Evolutionary conservation across 129 eudicot genomes (phyloP).

Genomic region (Arctium lappa): DNA sequence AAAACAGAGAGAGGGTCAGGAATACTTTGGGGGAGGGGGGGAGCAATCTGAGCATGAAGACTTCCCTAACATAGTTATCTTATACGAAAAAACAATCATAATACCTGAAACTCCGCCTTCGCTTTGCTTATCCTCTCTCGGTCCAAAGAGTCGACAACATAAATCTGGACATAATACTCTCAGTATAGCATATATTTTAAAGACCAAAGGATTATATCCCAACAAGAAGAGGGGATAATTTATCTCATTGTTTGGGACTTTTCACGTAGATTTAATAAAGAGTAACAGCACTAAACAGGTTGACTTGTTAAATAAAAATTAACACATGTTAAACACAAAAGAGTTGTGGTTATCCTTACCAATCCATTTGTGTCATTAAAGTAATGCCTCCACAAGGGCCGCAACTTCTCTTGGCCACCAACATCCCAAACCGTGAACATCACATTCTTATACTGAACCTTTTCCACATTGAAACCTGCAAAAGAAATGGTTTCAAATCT

Average conservation of each 20-base stretch:
- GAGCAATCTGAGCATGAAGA: not conserved
- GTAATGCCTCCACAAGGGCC: slow-evolving; percentile 99
- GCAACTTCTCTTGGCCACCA: slow-evolving; percentile 93
- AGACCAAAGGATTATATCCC: not conserved
- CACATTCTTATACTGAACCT: slow-evolving; percentile 97
- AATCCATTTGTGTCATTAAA: slow-evolving; percentile 93
- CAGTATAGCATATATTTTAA: not conserved
- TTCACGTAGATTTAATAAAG: not conserved
- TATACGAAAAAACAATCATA: slow-evolving; percentile 1
- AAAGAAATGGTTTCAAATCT: slow-evolving; percentile 13
- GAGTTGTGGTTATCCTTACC: slow-evolving; percentile 39
- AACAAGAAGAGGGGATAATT: not conserved
- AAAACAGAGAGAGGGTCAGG: slow-evolving; percentile 13
- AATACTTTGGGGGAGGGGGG: too few relatives aligned
- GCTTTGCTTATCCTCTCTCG: slow-evolving; percentile 95
- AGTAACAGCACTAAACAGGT: not conserved
- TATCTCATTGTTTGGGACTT: not conserved
- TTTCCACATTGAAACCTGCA: slow-evolving; percentile 98
- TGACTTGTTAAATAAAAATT: slow-evolving; percentile 4
- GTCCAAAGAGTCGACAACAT: slow-evolving; percentile 99
- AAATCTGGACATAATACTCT: slow-evolving; percentile 58
- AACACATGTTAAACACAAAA: not conserved
- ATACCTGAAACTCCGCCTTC: slow-evolving; percentile 93
- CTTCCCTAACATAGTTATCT: not conserved
- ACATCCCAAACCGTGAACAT: slow-evolving; percentile 98